Conservation (phyloP, 2,329 filamentous ascomycete genomes). For the Penicillium expansum region DNA sequence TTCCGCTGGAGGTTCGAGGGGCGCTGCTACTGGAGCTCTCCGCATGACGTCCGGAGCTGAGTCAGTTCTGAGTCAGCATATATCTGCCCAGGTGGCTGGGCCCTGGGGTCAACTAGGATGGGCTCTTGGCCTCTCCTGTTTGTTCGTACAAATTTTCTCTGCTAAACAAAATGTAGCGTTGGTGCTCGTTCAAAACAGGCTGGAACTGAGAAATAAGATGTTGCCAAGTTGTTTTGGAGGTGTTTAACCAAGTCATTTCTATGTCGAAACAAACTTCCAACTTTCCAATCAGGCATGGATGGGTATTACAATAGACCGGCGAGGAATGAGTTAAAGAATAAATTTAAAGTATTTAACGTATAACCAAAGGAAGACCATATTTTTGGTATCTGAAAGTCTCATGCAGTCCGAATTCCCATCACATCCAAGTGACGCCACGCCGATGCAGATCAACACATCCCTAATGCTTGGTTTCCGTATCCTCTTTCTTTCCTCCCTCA, state of each 20-base stretch:
- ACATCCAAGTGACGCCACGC: slow-evolving; percentile 13
- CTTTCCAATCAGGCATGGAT: not conserved
- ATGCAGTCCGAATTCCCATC: slow-evolving; percentile 12
- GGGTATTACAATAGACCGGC: not conserved
- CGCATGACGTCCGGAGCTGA: slow-evolving; percentile 16
- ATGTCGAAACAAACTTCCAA: not conserved
- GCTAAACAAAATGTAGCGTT: not conserved
- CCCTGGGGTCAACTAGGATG: not conserved
- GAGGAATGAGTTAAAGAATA: not conserved
- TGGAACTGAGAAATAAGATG: not conserved
- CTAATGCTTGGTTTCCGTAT: not conserved
- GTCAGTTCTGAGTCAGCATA: slow-evolving; percentile 11
- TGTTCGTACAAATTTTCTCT: not conserved
- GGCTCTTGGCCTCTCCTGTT: not conserved
- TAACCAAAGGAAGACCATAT: slow-evolving; percentile 1
- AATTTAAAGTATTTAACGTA: not conserved
- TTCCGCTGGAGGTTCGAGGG: slow-evolving; percentile 11
- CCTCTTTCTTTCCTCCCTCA: slow-evolving; percentile 20
- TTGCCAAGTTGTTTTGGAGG: not conserved
- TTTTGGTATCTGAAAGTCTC: slow-evolving; percentile 18
- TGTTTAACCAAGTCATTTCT: not conserved
- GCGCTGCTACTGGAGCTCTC: slow-evolving; percentile 7
- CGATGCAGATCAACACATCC: slow-evolving; percentile 11
- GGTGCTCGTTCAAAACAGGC: too few species aligned
- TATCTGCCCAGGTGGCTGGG: not conserved